Evolutionary conservation across 1,139 yeast species (phyloP).

Genomic region (Lipomyces yarrowii): DNA sequence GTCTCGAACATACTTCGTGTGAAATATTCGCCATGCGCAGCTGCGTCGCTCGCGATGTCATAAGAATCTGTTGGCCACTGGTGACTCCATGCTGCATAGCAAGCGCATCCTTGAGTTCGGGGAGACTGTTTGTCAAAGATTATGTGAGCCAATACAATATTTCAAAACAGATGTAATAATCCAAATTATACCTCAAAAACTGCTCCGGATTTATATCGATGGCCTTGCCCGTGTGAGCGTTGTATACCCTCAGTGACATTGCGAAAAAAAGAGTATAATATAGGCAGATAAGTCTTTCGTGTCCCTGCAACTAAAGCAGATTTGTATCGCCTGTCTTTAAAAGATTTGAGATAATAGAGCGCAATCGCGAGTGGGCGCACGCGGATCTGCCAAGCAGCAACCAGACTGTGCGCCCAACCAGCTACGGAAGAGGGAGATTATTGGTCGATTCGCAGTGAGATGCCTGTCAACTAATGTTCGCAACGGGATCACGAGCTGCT

Average conservation of each 20-base stretch:
- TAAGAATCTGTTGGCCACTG: constrained; percentile 25
- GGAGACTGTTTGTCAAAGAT: constrained; percentile 7
- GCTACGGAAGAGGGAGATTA: not conserved
- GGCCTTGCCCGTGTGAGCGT: constrained; percentile 29
- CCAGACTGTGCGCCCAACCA: constrained; percentile 26
- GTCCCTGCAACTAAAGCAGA: not conserved
- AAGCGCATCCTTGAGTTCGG: constrained; percentile 26
- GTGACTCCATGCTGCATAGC: constrained; percentile 20
- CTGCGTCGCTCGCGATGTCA: constrained; percentile 31
- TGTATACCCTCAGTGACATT: constrained; percentile 24
- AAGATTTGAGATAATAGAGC: not conserved
- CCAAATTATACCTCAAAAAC: constrained; percentile 17
- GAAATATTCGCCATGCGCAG: constrained; percentile 26
- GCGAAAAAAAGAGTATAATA: not conserved
- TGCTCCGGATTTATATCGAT: constrained; percentile 20
- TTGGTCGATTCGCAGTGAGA: not conserved
- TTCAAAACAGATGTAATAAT: no score
- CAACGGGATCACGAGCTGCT: not conserved
- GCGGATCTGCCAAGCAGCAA: constrained; percentile 11
- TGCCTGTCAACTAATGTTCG: not conserved
- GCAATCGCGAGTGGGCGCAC: constrained; percentile 22
- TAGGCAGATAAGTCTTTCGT: not conserved
- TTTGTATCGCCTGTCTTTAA: constrained; percentile 3
- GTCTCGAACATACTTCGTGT: constrained; percentile 19
- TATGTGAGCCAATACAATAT: no score